Conservation (phyloP, 2,329 filamentous ascomycete genomes). For the Calonectria pseudoreteaudii region DNA sequence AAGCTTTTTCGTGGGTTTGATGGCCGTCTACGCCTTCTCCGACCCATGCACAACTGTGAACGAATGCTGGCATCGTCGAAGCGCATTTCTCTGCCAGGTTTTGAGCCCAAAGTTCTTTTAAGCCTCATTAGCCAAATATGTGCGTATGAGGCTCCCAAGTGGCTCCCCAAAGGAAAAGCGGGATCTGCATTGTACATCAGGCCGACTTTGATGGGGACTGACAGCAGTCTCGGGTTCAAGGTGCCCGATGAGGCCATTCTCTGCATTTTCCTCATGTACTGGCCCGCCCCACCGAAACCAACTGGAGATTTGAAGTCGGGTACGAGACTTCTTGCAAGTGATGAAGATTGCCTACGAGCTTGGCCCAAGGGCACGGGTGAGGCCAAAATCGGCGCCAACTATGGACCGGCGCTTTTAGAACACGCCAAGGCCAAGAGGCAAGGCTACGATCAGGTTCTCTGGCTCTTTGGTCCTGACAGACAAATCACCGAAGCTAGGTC, state of each 20-base stretch:
- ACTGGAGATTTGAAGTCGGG: not conserved
- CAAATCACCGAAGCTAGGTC: conserved; percentile 2
- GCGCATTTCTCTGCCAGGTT: conserved; percentile 14
- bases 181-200: conserved; percentile 5
- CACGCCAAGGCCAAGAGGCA: not conserved
- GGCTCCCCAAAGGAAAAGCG: conserved; percentile 7
- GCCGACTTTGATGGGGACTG: not conserved
- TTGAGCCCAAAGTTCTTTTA: conserved; percentile 6
- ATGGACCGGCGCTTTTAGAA: not conserved
- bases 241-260: not conserved
- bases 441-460: not conserved
- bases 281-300: not conserved
- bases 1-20: conserved; percentile 23
- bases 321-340: not conserved
- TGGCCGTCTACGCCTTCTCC: conserved; percentile 10
- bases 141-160: conserved; percentile 10
- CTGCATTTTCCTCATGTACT: not conserved
- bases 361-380: not conserved
- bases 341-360: not conserved
- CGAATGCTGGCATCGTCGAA: conserved; percentile 10
- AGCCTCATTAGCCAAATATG: conserved; percentile 12
- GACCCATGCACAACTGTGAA: conserved; percentile 19
- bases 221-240: not conserved
- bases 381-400: not conserved
- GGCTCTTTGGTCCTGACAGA: not conserved